Evolutionary conservation across 495 filamentous ascomycete genomes (phyloP).

Genomic region (Letharia lupina): DNA sequence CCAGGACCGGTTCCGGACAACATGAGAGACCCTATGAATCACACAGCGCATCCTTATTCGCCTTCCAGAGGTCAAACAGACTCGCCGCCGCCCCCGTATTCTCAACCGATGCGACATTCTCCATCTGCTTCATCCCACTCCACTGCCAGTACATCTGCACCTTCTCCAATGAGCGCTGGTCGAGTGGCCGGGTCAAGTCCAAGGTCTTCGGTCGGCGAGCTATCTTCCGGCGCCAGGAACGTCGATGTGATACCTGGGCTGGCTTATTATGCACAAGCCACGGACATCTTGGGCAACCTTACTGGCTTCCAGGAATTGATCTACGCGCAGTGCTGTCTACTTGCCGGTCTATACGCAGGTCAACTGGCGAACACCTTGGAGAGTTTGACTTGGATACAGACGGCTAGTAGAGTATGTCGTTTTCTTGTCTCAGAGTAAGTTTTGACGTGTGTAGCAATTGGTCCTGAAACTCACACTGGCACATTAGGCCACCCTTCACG

Average conservation of each 20-base stretch:
- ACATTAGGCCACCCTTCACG: slow-evolving; percentile 10
- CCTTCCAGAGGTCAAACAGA: slow-evolving; percentile 9
- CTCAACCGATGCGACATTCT: slow-evolving; percentile 18
- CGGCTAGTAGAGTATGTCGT: slow-evolving; percentile 67
- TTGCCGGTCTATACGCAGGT: slow-evolving; percentile 82
- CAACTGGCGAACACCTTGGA: slow-evolving; percentile 82
- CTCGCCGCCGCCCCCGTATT: slow-evolving; percentile 21
- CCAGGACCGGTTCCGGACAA: slow-evolving; percentile 47
- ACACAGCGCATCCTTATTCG: slow-evolving; percentile 11
- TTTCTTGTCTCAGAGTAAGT: slow-evolving; percentile 71
- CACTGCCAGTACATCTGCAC: slow-evolving; percentile 24
- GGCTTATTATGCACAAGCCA: slow-evolving; percentile 78
- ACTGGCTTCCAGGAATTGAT: slow-evolving; percentile 67
- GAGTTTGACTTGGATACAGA: slow-evolving; percentile 79
- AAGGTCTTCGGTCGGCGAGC: slow-evolving; percentile 21
- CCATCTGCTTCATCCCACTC: slow-evolving; percentile 25
- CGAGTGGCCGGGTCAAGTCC: slow-evolving; percentile 18
- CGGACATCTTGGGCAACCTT: slow-evolving; percentile 76
- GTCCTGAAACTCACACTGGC: background rate
- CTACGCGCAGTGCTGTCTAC: slow-evolving; percentile 75
- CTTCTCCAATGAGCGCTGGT: slow-evolving; percentile 22
- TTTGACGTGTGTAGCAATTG: background rate
- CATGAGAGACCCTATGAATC: slow-evolving; percentile 7
- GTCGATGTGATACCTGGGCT: slow-evolving; percentile 83
- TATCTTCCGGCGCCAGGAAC: slow-evolving; percentile 44